Evolutionary conservation across 371 early-diverging fungal species (phyloP), one percentile per base, ranked within the genome.

Genomic region (Lichtheimia hyalospora): DNA sequence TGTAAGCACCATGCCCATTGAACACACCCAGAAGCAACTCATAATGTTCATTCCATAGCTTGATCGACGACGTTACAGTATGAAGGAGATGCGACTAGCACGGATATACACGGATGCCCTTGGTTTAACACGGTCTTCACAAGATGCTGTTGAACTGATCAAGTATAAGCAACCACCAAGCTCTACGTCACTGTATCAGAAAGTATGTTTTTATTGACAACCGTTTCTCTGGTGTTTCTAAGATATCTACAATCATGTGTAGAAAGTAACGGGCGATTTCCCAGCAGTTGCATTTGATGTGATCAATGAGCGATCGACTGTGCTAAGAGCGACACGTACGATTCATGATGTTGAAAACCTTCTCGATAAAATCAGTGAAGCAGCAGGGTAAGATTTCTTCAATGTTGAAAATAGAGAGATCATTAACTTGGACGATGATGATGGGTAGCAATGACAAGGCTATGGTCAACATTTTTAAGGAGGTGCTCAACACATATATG

Each of bases 31-130:
- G 3, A 27, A 48, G 44, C 18, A 46, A 27, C 34, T 34, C 34
- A 34, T 34, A 10, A 5, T 10, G 2, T 2, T 10, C 34, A 34
- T 34, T 34, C 2, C 14, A 16, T 20, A 89, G 87, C 72, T 86
- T 21, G 90, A 91, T 73, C 82, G 80, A 27, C 77, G 83, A 59
- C 75, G 85, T 27, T 90, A 88, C 67, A 75, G 83, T 12, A 64
- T 92, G 57, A 91, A 91, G 64, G 90, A 91, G 53, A 75, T 76
- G 54, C 73, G 70, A 46, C 71, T 92, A 44, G 90, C 88, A n/a
- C 75, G 75, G 27, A 54, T 83, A 5, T 89, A 90, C 58, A 78
- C 81, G 6, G 75, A 82, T 21, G 83, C 81, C 15, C 65, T 92
- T 44, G 81, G 80, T 12, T 65, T 89, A 18, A 67, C 73, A 20